These are phyloP conservation scores for Penicillium sp. DNA, from an alignment of 2,329 filamentous ascomycete species.

Conservation along the genomic window DNA sequence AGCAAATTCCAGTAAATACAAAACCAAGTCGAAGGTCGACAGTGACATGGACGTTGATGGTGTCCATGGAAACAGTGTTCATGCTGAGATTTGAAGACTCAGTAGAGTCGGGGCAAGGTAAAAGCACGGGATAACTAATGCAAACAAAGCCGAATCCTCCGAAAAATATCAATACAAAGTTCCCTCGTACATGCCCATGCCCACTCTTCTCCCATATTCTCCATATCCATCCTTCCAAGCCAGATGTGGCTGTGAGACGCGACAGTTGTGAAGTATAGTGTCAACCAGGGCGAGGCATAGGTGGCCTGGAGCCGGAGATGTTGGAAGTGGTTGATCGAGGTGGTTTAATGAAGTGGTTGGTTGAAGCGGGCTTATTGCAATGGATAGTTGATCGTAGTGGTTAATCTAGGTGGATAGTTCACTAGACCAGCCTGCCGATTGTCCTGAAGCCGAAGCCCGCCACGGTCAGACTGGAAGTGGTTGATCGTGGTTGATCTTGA, in stretches of 20 bases:
- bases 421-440: too few species aligned
- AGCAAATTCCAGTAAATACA: neutral
- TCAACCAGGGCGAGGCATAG: neutral
- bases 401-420: too few species aligned
- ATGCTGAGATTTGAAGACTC: neutral
- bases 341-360: too few species aligned
- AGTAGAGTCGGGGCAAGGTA: neutral
- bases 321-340: too few species aligned
- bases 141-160: neutral
- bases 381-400: too few species aligned
- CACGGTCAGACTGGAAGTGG: too few species aligned
- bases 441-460: too few species aligned
- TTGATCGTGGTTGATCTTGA: too few species aligned
- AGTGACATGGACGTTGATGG: neutral
- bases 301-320: neutral
- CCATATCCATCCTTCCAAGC: neutral
- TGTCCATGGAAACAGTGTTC: neutral
- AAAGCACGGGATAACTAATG: neutral
- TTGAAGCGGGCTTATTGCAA: too few species aligned
- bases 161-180: neutral
- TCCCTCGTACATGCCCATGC: neutral
- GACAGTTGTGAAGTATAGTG: neutral
- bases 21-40: neutral
- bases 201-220: neutral
- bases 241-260: neutral